Evolutionary conservation across 768 basidiomycete genomes (phyloP), one percentile per base, ranked within the genome.

Genomic region (Grammothele lineata): DNA sequence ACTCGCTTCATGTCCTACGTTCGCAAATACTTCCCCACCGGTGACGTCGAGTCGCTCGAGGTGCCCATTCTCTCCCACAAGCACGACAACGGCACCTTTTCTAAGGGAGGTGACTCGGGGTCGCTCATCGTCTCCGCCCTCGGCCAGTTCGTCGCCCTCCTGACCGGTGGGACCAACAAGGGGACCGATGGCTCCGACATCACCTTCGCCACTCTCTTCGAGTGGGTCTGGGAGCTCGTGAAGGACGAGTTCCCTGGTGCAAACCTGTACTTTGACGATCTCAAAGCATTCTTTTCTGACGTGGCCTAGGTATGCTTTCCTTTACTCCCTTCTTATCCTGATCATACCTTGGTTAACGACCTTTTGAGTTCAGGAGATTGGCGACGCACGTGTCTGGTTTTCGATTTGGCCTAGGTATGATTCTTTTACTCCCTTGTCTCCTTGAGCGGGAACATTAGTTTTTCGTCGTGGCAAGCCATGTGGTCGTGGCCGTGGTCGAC

Each of bases 141-240:
- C 9, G 56, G 59, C 21, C 22, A 43, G 8, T 35, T 62, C 32
- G 36, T 26, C 12, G 50, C 50, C 37, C 26, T 56, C 14, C 41
- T 59, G 36, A 60, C 56, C 18, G 60, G 59, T 33, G 59, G 57
- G 21, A 42, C 40, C 36, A 57, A 54, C 21, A 11, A 33, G n/a
- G n/a, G n/a, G n/a, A 49, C 39, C 5, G 48, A 54, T 10, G 12
- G 21, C 4, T 40, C 23, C 23, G 42, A 43, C 30, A 23, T 47
- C 26, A 61, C 66, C 12, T 67, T 66, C 38, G 51, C 52, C 26
- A 64, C 65, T 21, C 64, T 65, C 11, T 55, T 54, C 42, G 57
- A 4, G 10, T 57, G 40, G 49, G 45, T 44, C 50, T 43, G 22
- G 39, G n/a, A n/a, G n/a, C 8, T 7, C 27, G 41, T 24, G 19